phyloP scores from a whole-genome alignment of 768 basidiomycete genomes.

The Coprinopsis sp. region DNA sequence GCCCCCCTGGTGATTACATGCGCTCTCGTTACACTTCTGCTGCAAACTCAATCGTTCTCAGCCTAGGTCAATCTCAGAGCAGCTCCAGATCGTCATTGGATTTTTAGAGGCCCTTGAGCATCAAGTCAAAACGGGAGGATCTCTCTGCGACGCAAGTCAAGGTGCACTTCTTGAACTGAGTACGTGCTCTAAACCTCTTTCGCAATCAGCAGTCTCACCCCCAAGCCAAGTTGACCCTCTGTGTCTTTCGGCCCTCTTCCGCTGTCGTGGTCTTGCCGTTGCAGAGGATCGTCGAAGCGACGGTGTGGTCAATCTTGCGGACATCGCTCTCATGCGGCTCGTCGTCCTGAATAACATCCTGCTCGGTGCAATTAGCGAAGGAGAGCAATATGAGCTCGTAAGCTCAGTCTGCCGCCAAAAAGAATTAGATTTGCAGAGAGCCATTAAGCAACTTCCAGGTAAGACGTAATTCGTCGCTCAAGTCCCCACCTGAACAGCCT shows the following conservation, averaged over 20 bases:
- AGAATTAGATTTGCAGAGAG: neutral
- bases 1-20: too few relatives aligned
- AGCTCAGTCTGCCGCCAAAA: neutral
- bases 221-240: neutral
- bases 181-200: neutral
- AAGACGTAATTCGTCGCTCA: neutral
- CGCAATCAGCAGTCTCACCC: neutral
- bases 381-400: neutral
- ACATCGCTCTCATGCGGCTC: too few relatives aligned
- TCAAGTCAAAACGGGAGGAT: too few relatives aligned
- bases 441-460: conserved; percentile 4
- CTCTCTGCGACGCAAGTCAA: too few relatives aligned
- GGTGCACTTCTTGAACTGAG: neutral
- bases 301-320: too few relatives aligned
- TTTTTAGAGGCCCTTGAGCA: neutral
- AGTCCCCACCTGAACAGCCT: too few relatives aligned
- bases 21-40: too few relatives aligned
- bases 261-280: neutral
- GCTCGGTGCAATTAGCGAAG: too few relatives aligned
- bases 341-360: too few relatives aligned
- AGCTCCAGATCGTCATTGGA: neutral
- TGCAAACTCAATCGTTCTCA: too few relatives aligned
- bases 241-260: neutral
- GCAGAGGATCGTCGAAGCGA: too few relatives aligned
- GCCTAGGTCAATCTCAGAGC: neutral